phyloP scores from a whole-genome alignment of 768 basidiomycete genomes.

The Coprinopsis marcescibilis region DNA sequence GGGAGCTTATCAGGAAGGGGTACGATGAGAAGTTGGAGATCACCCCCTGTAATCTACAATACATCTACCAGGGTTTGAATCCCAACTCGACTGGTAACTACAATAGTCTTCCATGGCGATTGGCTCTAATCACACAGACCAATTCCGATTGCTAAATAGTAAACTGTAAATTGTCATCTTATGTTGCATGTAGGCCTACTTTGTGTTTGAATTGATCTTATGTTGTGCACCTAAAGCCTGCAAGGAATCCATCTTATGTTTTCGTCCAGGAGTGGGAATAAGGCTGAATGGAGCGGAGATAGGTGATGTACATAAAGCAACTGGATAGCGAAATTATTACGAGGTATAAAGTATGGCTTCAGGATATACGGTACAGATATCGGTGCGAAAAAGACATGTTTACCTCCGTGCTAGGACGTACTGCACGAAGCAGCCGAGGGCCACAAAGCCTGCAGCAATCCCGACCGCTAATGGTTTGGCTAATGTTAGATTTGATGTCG shows the following conservation, averaged over 20 bases:
- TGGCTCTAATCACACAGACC: not conserved
- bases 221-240: no score
- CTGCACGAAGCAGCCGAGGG: not conserved
- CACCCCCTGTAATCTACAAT: conserved; percentile 15
- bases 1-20: conserved; percentile 17
- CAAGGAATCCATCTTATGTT: no score
- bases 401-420: not conserved
- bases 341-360: no score
- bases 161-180: no score
- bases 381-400: no score
- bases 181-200: no score
- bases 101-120: not conserved
- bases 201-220: no score
- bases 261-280: no score
- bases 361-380: no score
- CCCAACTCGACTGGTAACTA: conserved; percentile 1
- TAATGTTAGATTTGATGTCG: not conserved
- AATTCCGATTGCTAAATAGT: conserved; percentile 1
- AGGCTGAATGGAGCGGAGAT: no score
- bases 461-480: not conserved
- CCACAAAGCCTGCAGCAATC: not conserved
- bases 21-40: conserved; percentile 15
- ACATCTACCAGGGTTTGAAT: conserved; percentile 15
- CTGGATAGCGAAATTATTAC: no score
- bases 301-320: no score